Evolutionary conservation across 305 asterid genomes (phyloP).

Genomic region (Nicotiana rustica): DNA sequence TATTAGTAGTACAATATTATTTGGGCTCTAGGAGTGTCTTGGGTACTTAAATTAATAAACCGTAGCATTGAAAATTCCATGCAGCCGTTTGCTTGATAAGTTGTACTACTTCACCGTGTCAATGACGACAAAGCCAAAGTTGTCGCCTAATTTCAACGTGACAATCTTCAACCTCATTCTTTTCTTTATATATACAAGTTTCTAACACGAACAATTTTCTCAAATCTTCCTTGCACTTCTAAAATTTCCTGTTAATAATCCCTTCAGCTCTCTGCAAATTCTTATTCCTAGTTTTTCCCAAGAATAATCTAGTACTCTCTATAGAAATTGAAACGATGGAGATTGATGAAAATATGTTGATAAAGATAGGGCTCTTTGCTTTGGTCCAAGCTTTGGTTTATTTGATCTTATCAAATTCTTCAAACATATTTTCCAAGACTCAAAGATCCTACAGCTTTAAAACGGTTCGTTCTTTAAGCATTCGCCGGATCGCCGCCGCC

Average conservation of each 20-base stretch:
- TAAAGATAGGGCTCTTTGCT: constrained; percentile 45
- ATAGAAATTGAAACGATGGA: background rate
- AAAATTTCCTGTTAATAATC: background rate
- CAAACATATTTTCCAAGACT: constrained; percentile 45
- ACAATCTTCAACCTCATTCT: background rate
- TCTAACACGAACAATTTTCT: background rate
- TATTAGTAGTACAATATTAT: background rate
- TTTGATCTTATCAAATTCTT: constrained; percentile 46
- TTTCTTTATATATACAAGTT: background rate
- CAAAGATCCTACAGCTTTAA: constrained; percentile 45
- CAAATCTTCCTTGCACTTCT: background rate
- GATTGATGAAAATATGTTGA: constrained; percentile 36
- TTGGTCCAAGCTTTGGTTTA: constrained; percentile 48
- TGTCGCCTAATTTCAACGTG: background rate
- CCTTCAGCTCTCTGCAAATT: background rate
- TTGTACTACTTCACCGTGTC: background rate
- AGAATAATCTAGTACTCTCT: background rate
- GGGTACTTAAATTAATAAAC: background rate
- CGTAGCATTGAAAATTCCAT: background rate
- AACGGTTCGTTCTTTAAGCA: constrained; percentile 48
- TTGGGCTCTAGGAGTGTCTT: background rate
- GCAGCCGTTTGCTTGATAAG: constrained; percentile 1
- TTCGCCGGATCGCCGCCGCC: constrained; percentile 50
- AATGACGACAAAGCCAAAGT: background rate
- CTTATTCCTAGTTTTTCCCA: background rate